Base-by-base conservation (phyloP, 2,329 filamentous ascomycete genomes). In the Leptoxyphium fumago region DNA sequence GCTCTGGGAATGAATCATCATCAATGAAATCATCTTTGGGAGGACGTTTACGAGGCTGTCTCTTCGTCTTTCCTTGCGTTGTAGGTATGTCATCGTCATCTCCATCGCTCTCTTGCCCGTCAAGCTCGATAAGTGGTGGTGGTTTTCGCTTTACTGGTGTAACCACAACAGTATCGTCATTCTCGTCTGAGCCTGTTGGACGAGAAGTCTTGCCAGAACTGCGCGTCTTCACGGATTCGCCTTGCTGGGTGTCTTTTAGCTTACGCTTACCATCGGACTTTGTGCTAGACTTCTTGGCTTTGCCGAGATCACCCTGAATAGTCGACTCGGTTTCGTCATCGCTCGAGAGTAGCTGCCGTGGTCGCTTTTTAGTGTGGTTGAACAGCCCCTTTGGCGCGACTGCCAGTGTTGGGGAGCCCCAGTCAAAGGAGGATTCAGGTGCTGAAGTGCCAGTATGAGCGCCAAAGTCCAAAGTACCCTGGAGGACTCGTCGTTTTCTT, bases 61-160 rank as follows among this genome's bases (percentile, higher is more conserved):
- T 48, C 41, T 44, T 49, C 43, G 53, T 52, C 43, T 46, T 59
- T 9, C 55, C 52, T 6, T 42, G 26, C 2, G 56, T 57, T 0
- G 55, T 56, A 4, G 55, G 57, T 51, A 60, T 54, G 41, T 58
- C 50, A n/a, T 57, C 54, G 8, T 51, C 48, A 17, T 51, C 52
- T 14, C 55, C 49, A 7, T 55, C 54, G 36, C 56, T 53, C 18
- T 49, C 44, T 15, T 40, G 13, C 14, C 46, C 44, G n/a, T 45
- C 38, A 36, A 43, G 14, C 38, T 40, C 9, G 15, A 36, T 36
- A 9, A 13, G 32, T 36, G 32, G 15, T 36, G 32, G 11, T 13
- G 17, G 4, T 28, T n/a, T 45, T 15, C 41, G 14, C 40, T 29
- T n/a, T 41, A 39, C 14, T 39, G 28, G 40, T 18, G 38, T 15